These are phyloP conservation scores for Pestalotiopsis sp. DNA, from an alignment of 2,329 filamentous ascomycete species.

Conservation along the genomic window DNA sequence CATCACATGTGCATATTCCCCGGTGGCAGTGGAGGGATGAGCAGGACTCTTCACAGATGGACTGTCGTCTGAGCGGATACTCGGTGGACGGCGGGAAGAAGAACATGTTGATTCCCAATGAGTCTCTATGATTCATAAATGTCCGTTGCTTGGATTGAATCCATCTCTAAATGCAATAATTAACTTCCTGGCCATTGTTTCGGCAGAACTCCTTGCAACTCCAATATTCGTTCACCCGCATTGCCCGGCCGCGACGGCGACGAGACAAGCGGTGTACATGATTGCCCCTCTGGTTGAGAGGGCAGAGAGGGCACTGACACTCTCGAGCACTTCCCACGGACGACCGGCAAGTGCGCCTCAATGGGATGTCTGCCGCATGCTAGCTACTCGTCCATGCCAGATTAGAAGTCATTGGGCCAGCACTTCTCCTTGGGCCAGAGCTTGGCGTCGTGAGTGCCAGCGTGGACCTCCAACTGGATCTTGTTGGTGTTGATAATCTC, in stretches of 20 bases:
- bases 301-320: background rate
- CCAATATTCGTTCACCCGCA: background rate
- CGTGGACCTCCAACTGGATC: constrained; percentile 55
- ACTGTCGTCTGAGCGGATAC: background rate
- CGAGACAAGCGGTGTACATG: background rate
- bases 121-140: background rate
- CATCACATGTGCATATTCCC: no score
- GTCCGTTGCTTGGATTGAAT: background rate
- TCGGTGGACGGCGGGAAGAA: background rate
- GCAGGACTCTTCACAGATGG: background rate
- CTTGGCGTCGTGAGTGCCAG: constrained; percentile 50
- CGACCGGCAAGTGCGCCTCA: background rate
- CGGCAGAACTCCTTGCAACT: background rate
- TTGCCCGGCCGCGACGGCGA: background rate
- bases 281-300: background rate
- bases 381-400: background rate
- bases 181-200: background rate
- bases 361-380: background rate
- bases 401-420: constrained; percentile 53
- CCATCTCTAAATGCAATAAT: background rate
- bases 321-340: no score
- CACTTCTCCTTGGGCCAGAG: constrained; percentile 61
- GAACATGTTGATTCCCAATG: background rate
- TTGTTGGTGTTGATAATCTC: constrained; percentile 55
- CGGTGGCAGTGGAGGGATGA: no score